Percentiles rank a stretch among this genome's conserved stretches.
Conservation (phyloP, 306 rosid species). For the Pyrus betulifolia region DNA sequence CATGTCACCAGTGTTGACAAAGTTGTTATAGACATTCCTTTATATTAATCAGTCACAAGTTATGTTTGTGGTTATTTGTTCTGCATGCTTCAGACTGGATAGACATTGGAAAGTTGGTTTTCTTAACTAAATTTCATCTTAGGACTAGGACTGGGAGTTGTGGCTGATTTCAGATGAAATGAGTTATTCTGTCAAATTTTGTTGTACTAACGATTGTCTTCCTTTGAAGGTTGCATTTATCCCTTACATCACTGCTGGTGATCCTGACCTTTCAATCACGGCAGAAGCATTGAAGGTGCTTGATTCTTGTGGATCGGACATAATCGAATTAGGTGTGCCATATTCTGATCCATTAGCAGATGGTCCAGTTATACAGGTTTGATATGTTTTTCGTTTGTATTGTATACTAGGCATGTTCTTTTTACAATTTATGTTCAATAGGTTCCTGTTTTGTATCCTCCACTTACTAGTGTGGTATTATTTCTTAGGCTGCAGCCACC, state of each 20-base stretch:
- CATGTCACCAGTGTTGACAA: not conserved
- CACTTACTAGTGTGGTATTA: constrained; percentile 18
- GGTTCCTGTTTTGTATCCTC: not conserved
- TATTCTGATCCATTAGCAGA: constrained; percentile 98
- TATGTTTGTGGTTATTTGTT: not conserved
- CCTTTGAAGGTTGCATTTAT: constrained; percentile 74
- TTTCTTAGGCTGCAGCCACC: constrained; percentile 84
- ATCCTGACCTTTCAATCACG: constrained; percentile 88
- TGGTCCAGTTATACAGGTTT: constrained; percentile 98
- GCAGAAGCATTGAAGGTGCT: constrained; percentile 89
- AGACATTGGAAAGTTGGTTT: not conserved
- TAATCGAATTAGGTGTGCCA: constrained; percentile 87
- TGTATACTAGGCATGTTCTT: not conserved
- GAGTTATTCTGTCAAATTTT: not conserved
- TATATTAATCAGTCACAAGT: not conserved
- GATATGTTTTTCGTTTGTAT: not conserved
- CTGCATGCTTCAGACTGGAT: not conserved
- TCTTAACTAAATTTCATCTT: not conserved
- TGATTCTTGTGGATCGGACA: constrained; percentile 78
- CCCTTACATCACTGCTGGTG: constrained; percentile 89
- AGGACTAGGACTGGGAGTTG: not conserved
- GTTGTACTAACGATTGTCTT: constrained; percentile 15
- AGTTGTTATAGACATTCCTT: not conserved
- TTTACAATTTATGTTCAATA: not conserved
- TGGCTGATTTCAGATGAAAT: not conserved